Percentiles rank a stretch among this genome's conserved stretches.
Evolutionary conservation across 768 basidiomycete genomes (phyloP).

Genomic region (Rhodotorula babjevae): DNA sequence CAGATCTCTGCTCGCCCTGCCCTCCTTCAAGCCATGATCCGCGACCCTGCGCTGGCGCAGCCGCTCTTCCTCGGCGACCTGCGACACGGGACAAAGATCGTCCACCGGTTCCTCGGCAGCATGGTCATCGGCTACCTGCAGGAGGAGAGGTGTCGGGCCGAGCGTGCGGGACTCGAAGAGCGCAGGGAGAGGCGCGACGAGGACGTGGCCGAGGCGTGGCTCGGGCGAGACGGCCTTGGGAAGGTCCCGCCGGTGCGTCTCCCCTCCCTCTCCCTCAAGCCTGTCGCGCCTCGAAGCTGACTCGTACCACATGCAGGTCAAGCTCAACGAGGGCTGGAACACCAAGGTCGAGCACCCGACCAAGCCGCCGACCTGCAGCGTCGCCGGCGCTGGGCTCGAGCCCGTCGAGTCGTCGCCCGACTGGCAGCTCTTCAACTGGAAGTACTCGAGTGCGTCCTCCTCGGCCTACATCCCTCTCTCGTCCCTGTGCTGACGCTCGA

Average conservation of each 20-base stretch:
- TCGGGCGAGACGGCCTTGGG: background rate
- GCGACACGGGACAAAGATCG: background rate
- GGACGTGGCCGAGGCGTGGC: background rate
- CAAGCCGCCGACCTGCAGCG: background rate
- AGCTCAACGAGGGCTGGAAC: conserved; percentile 6
- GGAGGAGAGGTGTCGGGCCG: background rate
- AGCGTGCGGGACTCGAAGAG: background rate
- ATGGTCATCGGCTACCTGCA: conserved; percentile 14
- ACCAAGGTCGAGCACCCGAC: background rate
- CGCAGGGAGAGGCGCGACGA: no score
- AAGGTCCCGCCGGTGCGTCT: background rate
- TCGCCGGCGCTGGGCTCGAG: background rate
- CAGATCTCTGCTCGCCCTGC: background rate
- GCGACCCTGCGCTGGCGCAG: background rate
- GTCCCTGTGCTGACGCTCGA: no score
- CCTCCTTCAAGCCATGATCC: conserved; percentile 4
- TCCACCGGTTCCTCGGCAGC: conserved; percentile 13
- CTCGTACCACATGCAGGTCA: background rate
- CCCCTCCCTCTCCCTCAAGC: no score
- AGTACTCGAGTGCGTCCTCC: background rate
- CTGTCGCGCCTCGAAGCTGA: no score
- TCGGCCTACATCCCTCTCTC: no score
- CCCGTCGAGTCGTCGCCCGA: background rate
- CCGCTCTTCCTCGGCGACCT: conserved; percentile 6
- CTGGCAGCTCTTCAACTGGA: conserved; percentile 9